A percentile compares a stretch with the other conserved stretches of the same genome.
Conservation (phyloP, 306 rosid species). For the Pachyrhizus erosus region DNA sequence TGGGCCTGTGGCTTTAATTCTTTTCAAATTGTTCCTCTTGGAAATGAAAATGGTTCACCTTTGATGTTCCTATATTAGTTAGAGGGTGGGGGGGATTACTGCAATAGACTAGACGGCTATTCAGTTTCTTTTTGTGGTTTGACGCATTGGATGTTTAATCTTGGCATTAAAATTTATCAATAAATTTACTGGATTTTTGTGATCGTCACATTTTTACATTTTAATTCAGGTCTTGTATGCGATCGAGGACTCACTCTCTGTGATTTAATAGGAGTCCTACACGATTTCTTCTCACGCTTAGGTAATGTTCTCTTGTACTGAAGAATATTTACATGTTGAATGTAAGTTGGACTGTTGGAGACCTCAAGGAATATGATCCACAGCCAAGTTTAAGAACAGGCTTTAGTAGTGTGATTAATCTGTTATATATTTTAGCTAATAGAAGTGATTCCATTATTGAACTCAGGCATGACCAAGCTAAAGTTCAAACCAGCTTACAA, state of each 20-base stretch:
- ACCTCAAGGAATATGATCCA: neutral
- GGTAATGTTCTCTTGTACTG: conserved; percentile 55
- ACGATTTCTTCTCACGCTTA: conserved; percentile 87
- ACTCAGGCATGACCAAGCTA: conserved; percentile 81
- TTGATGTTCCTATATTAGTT: conserved; percentile 4
- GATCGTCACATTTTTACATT: conserved; percentile 6
- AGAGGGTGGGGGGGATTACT: neutral
- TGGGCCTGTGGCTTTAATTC: neutral
- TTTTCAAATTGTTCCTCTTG: conserved; percentile 20
- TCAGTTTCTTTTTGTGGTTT: neutral
- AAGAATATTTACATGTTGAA: conserved; percentile 11
- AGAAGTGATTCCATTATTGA: neutral
- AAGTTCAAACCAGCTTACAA: conserved; percentile 96
- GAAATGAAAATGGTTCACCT: conserved; percentile 8
- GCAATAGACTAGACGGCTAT: neutral
- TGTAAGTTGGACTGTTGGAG: neutral
- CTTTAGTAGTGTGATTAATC: conserved; percentile 9
- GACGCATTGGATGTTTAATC: neutral
- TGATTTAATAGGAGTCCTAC: conserved; percentile 84
- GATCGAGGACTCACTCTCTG: conserved; percentile 88
- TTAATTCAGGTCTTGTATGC: conserved; percentile 80
- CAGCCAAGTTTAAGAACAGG: neutral
- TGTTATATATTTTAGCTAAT: neutral
- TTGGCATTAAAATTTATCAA: neutral
- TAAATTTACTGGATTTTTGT: neutral